Conservation (phyloP, 2,329 filamentous ascomycete species). For the Dactylella cylindrospora region DNA sequence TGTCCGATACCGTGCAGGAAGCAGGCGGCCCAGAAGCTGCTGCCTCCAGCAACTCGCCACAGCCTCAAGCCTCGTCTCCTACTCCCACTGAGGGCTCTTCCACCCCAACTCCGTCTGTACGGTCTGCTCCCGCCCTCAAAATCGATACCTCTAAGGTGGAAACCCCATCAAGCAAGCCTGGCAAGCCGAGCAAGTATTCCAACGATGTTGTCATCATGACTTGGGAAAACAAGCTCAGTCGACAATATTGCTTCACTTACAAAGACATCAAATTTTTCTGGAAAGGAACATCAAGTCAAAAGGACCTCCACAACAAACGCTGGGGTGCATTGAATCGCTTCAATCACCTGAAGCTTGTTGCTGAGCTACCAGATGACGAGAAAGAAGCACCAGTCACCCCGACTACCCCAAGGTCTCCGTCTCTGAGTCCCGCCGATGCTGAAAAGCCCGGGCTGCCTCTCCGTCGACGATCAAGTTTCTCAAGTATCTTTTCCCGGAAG, state of each 20-base stretch:
- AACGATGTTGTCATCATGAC: slow-evolving; percentile 25
- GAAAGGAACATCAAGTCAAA: slow-evolving; percentile 47
- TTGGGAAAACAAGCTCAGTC: slow-evolving; percentile 40
- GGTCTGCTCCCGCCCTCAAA: slow-evolving; percentile 4
- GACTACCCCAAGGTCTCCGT: slow-evolving; percentile 16
- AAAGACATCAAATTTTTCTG: slow-evolving; percentile 45
- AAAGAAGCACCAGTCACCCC: slow-evolving; percentile 4
- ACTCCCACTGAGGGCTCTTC: neutral
- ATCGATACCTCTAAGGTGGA: slow-evolving; percentile 21
- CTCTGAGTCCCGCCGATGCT: slow-evolving; percentile 30
- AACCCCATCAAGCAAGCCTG: neutral
- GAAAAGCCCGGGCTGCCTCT: slow-evolving; percentile 26
- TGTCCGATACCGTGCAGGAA: neutral
- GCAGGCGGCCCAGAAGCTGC: neutral
- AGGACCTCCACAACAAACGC: slow-evolving; percentile 44
- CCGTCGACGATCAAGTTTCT: slow-evolving; percentile 43
- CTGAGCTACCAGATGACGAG: slow-evolving; percentile 40
- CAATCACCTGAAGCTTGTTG: slow-evolving; percentile 48
- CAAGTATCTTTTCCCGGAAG: slow-evolving; percentile 42
- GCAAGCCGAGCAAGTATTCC: neutral
- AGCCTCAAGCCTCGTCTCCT: neutral
- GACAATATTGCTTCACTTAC: slow-evolving; percentile 46
- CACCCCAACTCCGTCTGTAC: neutral
- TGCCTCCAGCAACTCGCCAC: neutral
- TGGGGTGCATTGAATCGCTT: slow-evolving; percentile 45